Percentiles rank a stretch among this genome's conserved stretches.
Evolutionary conservation across 1,139 yeast species (phyloP).

Genomic region (Kodamaea suecica): DNA sequence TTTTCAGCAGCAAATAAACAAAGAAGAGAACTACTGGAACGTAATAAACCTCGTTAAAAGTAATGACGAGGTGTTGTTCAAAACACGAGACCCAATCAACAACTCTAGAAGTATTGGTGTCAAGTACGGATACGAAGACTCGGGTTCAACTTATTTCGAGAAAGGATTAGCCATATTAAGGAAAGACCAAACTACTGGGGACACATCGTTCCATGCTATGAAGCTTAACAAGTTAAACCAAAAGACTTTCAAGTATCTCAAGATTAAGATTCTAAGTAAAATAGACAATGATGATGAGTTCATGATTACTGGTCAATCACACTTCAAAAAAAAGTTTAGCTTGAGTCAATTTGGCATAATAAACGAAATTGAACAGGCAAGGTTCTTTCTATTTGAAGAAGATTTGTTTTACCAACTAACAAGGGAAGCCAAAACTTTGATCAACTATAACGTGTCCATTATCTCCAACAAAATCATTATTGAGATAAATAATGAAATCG

Average conservation of each 20-base stretch:
- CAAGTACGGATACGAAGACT: constrained; percentile 86
- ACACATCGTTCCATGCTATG: constrained; percentile 33
- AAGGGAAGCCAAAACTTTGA: constrained; percentile 68
- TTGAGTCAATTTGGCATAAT: constrained; percentile 36
- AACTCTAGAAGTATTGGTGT: constrained; percentile 62
- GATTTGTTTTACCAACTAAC: constrained; percentile 71
- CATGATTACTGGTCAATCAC: constrained; percentile 48
- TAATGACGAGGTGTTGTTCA: constrained; percentile 69
- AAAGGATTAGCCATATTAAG: constrained; percentile 71
- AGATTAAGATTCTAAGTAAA: constrained; percentile 53
- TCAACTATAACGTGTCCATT: constrained; percentile 70
- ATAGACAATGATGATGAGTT: constrained; percentile 54
- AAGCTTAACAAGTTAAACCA: constrained; percentile 19
- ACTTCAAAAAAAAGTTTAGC: constrained; percentile 23
- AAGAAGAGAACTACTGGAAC: constrained; percentile 76
- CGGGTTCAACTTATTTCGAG: constrained; percentile 72
- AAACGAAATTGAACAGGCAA: constrained; percentile 55
- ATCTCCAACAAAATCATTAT: constrained; percentile 55
- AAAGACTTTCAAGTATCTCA: constrained; percentile 40
- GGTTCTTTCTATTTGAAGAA: constrained; percentile 80
- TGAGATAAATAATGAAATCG: constrained; percentile 61
- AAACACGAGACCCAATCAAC: constrained; percentile 52
- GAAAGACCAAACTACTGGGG: constrained; percentile 34
- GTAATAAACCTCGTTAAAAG: constrained; percentile 49
- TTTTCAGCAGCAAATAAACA: constrained; percentile 51